Evolutionary conservation across 495 filamentous ascomycete species (phyloP), one percentile per base, ranked within the genome.

Genomic region (Penicillium macrosclerotiorum): DNA sequence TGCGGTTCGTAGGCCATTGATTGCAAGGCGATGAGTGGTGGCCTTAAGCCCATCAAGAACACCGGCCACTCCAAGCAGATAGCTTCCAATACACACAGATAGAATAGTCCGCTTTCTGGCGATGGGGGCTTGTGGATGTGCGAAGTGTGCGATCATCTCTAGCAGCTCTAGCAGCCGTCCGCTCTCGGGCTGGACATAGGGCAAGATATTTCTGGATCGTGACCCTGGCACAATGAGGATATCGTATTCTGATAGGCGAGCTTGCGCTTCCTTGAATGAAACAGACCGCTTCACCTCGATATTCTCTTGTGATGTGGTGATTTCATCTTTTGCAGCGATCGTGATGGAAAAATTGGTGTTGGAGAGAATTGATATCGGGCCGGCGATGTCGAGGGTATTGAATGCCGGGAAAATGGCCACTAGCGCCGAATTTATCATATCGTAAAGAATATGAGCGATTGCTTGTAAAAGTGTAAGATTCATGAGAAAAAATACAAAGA

Each of bases 181-280:
- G 14, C 30, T 18, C 33, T 45, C 16, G 8, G 42, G 13, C 30
- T 45, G 23, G 5, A 45, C 14, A 19, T 26, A 13, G 2, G 42
- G 42, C 16, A 45, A 19, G 16, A 37, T 30, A 14, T 37, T 29
- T 8, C 1, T 17, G 9, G 42, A 35, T 37, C 42, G 22, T 37
- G 42, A 13, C 5, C 42, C 42, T n/a, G 42, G 42, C 13, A 45
- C 42, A n/a, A 45, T 30, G 8, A 37, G 17, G 8, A 45, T 45
- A 12, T 45, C 33, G 11, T 36, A 45, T 11, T 37, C 32, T n/a
- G 33, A 22, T 5, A 45, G 14, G 1, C 18, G 22, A 16, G 9
- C 5, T 17, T 45, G 20, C 11, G 42, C 42, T 17, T 37, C 33
- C 8, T 3, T 4, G 29, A 31, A 31, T 31, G 29, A 31, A 3